Base-by-base conservation (phyloP, 2,329 filamentous ascomycete species). In the Magnaporthiopsis poae region DNA sequence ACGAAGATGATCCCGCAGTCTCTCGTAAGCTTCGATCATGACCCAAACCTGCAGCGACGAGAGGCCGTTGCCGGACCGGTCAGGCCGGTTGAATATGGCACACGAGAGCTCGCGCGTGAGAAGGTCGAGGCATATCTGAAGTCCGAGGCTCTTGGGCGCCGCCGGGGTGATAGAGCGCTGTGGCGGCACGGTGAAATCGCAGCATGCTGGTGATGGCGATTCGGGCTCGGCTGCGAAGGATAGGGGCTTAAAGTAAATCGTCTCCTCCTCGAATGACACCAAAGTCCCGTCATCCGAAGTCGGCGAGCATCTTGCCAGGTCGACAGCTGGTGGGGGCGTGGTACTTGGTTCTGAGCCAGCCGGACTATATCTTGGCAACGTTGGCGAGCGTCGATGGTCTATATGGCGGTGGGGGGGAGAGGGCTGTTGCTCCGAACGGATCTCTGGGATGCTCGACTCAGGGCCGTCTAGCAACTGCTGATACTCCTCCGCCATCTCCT, bases 11-110 rank as follows among this genome's bases (percentile, higher is more conserved):
- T 84, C 80, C 21, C 81, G 76, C 67, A 86, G 73, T 67, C 77
- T 77, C 75, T 86, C 83, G 70, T 86, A 86, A 2, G 83, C 83
- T 70, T 85, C 83, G 64, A 86, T 86, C 83, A 86, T 85, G 61
- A 82, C 77, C 79, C 81, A 81, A 25, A 85, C 72, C 71, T 86
- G 83, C 60, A 86, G 71, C 1, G 80, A 78, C 18, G 82, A 78
- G 0, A 77, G 76, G 52, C 80, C 27, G 61, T 74, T 68, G 63
- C 73, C 66, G 59, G 64, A 2, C 39, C 61, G 60, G 64, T n/a
- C 8, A 5, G 66, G 65, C 13, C 68, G 61, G 60, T 59, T 66
- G 2, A 66, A 61, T 59, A 82, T 69, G 0, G 79, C 79, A 0
- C 79, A 78, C 0, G 80, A 78, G 11, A 86, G 74, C 68, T 86